A percentile compares a stretch with the other conserved stretches of the same genome.
Evolutionary conservation across 2,329 filamentous ascomycete genomes (phyloP).

Genomic region (Aspergillus sp.): DNA sequence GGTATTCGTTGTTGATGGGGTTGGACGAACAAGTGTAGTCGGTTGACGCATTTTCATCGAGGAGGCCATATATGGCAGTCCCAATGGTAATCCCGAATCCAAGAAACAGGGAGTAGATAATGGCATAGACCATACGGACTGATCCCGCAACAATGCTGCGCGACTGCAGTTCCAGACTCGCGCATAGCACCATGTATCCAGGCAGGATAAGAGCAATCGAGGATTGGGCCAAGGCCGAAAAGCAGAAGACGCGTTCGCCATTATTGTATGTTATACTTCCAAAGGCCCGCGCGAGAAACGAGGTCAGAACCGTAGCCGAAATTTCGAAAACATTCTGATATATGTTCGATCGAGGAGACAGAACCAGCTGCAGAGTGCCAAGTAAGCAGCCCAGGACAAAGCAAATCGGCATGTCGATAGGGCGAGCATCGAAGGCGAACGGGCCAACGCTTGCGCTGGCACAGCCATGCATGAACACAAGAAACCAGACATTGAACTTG

Average conservation of each 20-base stretch:
- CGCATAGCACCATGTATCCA: constrained; percentile 55
- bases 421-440: constrained; percentile 69
- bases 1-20: constrained; percentile 40
- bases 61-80: constrained; percentile 52
- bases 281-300: constrained; percentile 59
- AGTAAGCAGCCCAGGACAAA: constrained; percentile 69
- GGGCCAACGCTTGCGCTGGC: constrained; percentile 69
- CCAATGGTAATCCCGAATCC: constrained; percentile 65
- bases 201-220: constrained; percentile 66
- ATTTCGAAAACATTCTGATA: constrained; percentile 59
- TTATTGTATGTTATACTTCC: constrained; percentile 54
- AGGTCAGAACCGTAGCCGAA: constrained; percentile 55
- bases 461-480: constrained; percentile 62
- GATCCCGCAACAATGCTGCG: constrained; percentile 62
- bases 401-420: constrained; percentile 69
- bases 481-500: constrained; percentile 46
- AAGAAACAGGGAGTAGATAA: constrained; percentile 64
- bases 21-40: constrained; percentile 41
- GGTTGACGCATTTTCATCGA: constrained; percentile 47
- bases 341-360: constrained; percentile 65
- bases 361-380: constrained; percentile 64
- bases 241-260: constrained; percentile 52
- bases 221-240: constrained; percentile 62
- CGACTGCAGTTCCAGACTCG: constrained; percentile 59
- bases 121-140: constrained; percentile 66